Evolutionary conservation across 306 rosid genomes (phyloP).

Genomic region (Prunus padus): DNA sequence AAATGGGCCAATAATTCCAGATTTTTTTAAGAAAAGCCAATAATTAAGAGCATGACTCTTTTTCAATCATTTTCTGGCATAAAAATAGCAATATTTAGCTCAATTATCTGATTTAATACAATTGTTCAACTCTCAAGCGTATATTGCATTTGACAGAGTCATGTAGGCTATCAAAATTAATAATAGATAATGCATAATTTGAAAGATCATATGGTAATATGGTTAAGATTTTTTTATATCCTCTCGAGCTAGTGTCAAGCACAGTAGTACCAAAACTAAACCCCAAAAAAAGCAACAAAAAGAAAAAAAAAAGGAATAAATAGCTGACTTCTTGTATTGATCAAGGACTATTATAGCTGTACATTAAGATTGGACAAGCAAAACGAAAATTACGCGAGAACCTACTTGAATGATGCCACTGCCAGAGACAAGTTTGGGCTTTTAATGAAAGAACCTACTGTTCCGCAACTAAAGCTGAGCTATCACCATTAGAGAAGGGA

Average conservation of each 20-base stretch:
- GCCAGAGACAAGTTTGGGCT: constrained; percentile 39
- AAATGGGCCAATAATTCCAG: no score
- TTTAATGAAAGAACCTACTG: constrained; percentile 34
- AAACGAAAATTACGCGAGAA: constrained; percentile 39
- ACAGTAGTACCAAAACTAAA: constrained; percentile 22
- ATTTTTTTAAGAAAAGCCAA: no score
- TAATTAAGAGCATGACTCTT: background rate
- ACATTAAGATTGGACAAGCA: constrained; percentile 50
- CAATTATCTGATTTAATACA: background rate
- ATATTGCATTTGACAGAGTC: background rate
- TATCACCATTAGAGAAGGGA: constrained; percentile 56
- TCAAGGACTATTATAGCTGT: constrained; percentile 51
- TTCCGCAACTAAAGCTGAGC: constrained; percentile 54
- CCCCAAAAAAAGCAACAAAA: background rate
- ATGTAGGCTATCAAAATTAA: background rate
- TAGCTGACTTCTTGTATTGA: constrained; percentile 47
- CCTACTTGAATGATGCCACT: constrained; percentile 38
- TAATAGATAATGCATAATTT: background rate
- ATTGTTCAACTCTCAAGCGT: background rate
- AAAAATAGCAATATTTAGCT: background rate
- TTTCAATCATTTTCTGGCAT: background rate
- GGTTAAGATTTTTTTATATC: constrained; percentile 3
- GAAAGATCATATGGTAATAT: background rate
- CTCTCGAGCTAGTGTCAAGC: constrained; percentile 11
- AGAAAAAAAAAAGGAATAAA: background rate